Base-by-base conservation (phyloP, 257 asterid species). In the Galeopsis tetrahit region DNA sequence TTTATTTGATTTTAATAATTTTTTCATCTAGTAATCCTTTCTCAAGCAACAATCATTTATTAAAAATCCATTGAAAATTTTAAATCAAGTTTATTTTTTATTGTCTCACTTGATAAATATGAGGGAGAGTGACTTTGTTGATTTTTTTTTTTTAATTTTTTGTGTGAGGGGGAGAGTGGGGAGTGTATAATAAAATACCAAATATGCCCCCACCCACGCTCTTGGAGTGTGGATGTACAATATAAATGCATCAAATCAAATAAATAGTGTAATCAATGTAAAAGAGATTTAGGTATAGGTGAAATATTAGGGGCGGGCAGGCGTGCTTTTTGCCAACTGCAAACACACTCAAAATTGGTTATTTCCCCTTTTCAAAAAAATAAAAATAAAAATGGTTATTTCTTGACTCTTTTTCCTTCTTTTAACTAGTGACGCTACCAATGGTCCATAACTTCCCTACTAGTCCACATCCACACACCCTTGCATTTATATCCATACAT, bases 381-480 rank as follows among this genome's bases (percentile, higher is more conserved):
- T 21, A 21, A 21, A 21, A 21, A n/a, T n/a, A n/a, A 21, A 21
- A 21, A 21, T 21, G 0, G 28, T 21, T 21, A 21, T 21, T 21
- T 21, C 28, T 21, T 21, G 28, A 21, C 28, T 21, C 28, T 46
- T 44, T 43, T 38, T n/a, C 21, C 31, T 63, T 51, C 33, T 39
- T 71, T 68, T 59, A 66, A 78, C 57, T 52, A 73, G 44, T 73
- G 55, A 74, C 69, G 71, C 66, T 71, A 63, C 63, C 65, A 73
- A 80, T 80, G 84, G 84, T 80, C 84, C 84, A 80, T 68, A 46
- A 68, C 76, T 55, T 69, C 63, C 63, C 60, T 48, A 59, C 80
- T n/a, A 65, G 60, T 70, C 74, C 57, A 67, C 49, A 66, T 42
- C 64, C 44, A 33, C 67, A 73, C 42, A 43, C 55, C 13, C 39